phyloP scores from a whole-genome alignment of 441 rosid genomes.

The Theobroma grandiflorum region DNA sequence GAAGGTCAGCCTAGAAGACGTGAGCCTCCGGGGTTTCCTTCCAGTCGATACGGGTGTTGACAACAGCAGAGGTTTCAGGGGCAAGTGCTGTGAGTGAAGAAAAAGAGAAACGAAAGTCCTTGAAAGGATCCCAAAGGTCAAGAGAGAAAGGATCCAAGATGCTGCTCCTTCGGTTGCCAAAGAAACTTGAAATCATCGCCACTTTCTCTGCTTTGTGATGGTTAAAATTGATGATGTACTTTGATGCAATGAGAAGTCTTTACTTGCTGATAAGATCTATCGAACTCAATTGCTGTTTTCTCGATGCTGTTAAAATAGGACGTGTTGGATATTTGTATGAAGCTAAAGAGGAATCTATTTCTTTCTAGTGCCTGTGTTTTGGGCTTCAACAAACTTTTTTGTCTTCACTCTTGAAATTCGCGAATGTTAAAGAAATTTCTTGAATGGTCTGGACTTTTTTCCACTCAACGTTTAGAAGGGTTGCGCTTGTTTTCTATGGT shows the following conservation, averaged over 20 bases:
- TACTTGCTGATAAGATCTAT: no score
- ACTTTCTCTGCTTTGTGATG: neutral
- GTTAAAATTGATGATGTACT: no score
- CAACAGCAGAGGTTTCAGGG: no score
- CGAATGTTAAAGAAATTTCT: neutral
- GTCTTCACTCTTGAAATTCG: neutral
- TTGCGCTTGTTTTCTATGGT: neutral
- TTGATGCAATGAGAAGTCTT: no score
- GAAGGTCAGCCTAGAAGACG: no score
- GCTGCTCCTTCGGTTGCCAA: conserved; percentile 32
- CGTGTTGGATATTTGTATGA: neutral
- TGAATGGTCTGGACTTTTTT: neutral
- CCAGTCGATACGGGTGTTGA: no score
- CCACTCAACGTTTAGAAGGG: neutral
- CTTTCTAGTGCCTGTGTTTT: neutral
- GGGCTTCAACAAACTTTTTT: neutral
- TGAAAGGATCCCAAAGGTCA: conserved; percentile 30
- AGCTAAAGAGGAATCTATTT: neutral
- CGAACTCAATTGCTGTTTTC: neutral
- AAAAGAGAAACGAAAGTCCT: conserved; percentile 21
- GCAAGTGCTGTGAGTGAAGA: neutral
- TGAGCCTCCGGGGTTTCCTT: no score
- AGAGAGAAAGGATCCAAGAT: conserved; percentile 32
- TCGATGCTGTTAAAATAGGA: neutral
- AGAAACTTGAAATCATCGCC: conserved; percentile 32